Evolutionary conservation across 805 yeast species (phyloP), one percentile per base, ranked within the genome.

Genomic region (Sugiyamaella chiloensis): DNA sequence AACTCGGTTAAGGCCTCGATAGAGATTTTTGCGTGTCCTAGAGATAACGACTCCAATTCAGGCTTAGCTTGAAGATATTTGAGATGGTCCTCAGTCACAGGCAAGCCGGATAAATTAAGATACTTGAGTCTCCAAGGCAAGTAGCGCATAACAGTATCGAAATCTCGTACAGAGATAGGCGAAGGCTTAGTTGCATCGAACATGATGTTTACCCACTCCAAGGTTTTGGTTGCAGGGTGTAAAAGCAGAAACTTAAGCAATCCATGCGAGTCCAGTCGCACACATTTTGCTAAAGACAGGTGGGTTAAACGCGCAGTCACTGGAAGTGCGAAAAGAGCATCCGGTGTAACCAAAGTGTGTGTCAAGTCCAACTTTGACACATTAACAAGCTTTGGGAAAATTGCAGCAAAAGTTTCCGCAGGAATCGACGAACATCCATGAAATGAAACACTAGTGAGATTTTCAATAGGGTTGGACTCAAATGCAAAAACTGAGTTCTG

Each of bases 361-460:
- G 86, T 80, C 42, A 90, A 70, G 62, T 89, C 97, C 24, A 89
- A 68, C 52, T 87, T 77, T 53, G 79, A 78, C 44, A 89, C 66
- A 50, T 73, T 69, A 21, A 71, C 67, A 40, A 83, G 67, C 42
- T 73, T 76, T 1, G 85, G 83, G 24, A 90, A 68, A 9, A 86
- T 61, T 44, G 73, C 74, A 21, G 71, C 71, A 48, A 85, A 77
- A 0, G 75, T 74, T n/a, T 71, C 72, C 4, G 78, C 65, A 3
- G 87, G 75, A 31, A 89, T 69, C 54, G 86, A 87, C 2, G 93
- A 82, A 63, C 97, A 90, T 60, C 88, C 96, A 66, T 89, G 96
- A 60, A 90, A 78, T 0, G 95, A 87, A 8, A 90, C 58, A 50
- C 78, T 71, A 57, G 75, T 59, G 53, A 68, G 55, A 29, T 57